These are phyloP conservation scores for Cystodermella granulosa DNA, from an alignment of 1,284 basidiomycete species.

Conservation along the genomic window DNA sequence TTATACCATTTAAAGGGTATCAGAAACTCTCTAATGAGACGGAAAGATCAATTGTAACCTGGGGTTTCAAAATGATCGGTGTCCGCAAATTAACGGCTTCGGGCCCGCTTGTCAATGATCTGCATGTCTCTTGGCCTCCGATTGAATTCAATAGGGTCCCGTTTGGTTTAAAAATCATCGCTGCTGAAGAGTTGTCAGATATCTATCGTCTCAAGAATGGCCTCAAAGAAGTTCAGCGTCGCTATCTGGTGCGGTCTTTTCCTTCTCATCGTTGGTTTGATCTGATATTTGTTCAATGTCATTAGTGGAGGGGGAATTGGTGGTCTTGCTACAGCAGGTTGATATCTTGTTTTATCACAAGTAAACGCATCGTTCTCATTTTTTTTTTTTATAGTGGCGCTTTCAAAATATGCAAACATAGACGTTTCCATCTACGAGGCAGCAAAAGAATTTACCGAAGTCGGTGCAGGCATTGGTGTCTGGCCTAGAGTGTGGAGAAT, in stretches of 20 bases:
- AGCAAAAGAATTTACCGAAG: slow-evolving; percentile 31
- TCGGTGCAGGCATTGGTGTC: slow-evolving; percentile 46
- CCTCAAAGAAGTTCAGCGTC: background rate
- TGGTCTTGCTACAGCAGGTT: slow-evolving; percentile 1
- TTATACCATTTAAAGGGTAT: no score
- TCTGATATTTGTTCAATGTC: background rate
- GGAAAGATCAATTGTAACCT: no score
- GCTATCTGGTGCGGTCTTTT: slow-evolving; percentile 1
- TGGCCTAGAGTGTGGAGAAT: slow-evolving; percentile 43
- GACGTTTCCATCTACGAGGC: slow-evolving; percentile 1
- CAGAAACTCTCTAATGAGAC: no score
- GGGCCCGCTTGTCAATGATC: no score
- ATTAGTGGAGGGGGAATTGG: slow-evolving; percentile 2
- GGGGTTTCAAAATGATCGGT: no score
- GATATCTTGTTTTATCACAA: background rate
- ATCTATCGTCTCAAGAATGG: background rate
- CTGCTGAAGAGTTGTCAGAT: no score
- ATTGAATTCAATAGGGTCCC: no score
- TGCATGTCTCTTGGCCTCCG: no score
- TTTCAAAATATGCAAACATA: slow-evolving; percentile 1
- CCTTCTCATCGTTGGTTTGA: background rate
- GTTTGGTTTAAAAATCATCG: no score
- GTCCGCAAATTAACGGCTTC: no score
- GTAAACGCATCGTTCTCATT: no score
- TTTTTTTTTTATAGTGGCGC: slow-evolving; percentile 1